phyloP scores from a whole-genome alignment of 257 asterid species.

The Salvia hispanica region DNA sequence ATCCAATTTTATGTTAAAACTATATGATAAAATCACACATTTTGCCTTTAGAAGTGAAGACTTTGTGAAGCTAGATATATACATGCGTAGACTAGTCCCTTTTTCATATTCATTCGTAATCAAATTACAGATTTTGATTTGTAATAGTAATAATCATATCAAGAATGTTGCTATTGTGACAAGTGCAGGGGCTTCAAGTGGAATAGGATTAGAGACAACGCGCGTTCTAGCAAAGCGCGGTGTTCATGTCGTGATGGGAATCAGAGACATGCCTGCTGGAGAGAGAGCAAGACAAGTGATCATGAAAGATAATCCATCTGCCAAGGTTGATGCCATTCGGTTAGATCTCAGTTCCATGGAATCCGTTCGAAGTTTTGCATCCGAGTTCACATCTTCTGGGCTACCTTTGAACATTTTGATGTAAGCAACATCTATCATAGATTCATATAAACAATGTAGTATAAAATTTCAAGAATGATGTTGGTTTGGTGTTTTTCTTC shows the following conservation, averaged over 20 bases:
- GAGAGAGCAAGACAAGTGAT: constrained; percentile 55
- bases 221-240: constrained; percentile 92
- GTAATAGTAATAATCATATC: too few relatives aligned
- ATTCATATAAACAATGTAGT: too few relatives aligned
- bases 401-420: constrained; percentile 73
- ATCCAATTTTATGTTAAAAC: too few relatives aligned
- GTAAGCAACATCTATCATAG: constrained; percentile 42
- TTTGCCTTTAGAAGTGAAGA: too few relatives aligned
- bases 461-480: too few relatives aligned
- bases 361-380: constrained; percentile 72
- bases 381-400: constrained; percentile 61
- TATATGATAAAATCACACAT: too few relatives aligned
- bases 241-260: constrained; percentile 71
- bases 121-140: too few relatives aligned
- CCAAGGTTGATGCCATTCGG: constrained; percentile 77
- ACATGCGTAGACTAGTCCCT: too few relatives aligned
- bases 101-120: too few relatives aligned
- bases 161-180: too few relatives aligned
- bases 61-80: too few relatives aligned
- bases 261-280: constrained; percentile 64
- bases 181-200: constrained; percentile 80
- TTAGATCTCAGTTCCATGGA: constrained; percentile 76
- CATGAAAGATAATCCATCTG: constrained; percentile 57
- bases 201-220: constrained; percentile 85
- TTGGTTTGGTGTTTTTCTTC: not conserved